Evolutionary conservation across 768 basidiomycete species (phyloP), one percentile per base, ranked within the genome.

Genomic region (Russula emetica): DNA sequence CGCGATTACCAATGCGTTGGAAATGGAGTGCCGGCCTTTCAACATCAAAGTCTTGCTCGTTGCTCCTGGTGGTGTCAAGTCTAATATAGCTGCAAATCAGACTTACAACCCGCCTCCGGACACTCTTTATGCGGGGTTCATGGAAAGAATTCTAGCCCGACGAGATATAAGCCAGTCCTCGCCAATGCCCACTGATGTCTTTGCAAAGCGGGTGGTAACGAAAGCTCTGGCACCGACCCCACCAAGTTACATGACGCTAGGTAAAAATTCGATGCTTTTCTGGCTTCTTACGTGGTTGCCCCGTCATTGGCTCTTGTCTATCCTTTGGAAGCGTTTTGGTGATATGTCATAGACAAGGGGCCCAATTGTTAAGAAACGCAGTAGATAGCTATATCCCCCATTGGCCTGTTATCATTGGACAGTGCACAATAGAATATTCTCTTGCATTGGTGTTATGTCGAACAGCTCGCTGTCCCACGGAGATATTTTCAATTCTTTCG

Each of bases 1-100:
- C 50, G 74, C 79, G 28, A 75, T 91, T 32, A 84, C 83, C 54
- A 83, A 91, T 47, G 80, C 82, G 0, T 79, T 92, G 5, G 79
- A 78, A 3, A 87, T 90, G 87, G 90, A 94, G 70, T 84, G 84
- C 73, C 80, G 78, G 47, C 87, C 89, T 0, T 82, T 91, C 71
- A 83, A 84, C 34, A 80, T 94, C 62, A 76, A 81, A 26, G 88
- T 92, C 49, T 76, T 91, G 71, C 85, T 87, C 64, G 77, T 92
- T 50, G 79, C 82, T 6, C 86, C 89, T 0, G 89, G 86, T 9
- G 77, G 80, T 3, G 77, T 92, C 61, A 80, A 75, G 55, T 89
- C 88, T 3, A 87, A 90, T 68, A 79, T 92, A 56, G 75, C 86
- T 7, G 72, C 72, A 28, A 89, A 88, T 63, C 80, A 78, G 52